Evolutionary conservation across 2,329 filamentous ascomycete genomes (phyloP).

Genomic region (Trichoderma afroharzianum): DNA sequence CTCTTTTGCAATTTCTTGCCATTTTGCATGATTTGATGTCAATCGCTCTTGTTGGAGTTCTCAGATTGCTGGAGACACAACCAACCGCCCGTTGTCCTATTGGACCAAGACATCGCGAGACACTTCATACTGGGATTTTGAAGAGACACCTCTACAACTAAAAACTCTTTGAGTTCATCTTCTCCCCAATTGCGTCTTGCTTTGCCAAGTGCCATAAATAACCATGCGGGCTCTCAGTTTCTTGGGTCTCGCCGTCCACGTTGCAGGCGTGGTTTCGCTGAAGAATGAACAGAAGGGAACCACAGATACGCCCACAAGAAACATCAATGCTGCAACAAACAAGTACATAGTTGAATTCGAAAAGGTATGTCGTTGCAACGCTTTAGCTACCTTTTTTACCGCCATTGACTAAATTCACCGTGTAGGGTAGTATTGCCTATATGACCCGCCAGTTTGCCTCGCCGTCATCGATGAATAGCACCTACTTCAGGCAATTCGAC

Average conservation of each 20-base stretch:
- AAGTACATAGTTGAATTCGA: slow-evolving; percentile 27
- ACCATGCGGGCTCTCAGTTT: slow-evolving; percentile 3
- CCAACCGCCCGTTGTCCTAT: not conserved
- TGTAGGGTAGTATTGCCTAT: slow-evolving; percentile 7
- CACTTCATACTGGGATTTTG: not conserved
- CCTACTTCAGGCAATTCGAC: slow-evolving; percentile 30
- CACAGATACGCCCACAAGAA: not conserved
- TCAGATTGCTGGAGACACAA: not conserved
- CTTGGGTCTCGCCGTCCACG: not conserved
- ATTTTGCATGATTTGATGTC: not conserved
- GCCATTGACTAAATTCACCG: not conserved
- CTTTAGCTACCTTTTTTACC: not conserved
- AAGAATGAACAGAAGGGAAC: not conserved
- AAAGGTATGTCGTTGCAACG: slow-evolving; percentile 8
- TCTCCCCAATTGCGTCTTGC: not conserved
- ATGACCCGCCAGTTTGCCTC: slow-evolving; percentile 25
- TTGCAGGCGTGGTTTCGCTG: not conserved
- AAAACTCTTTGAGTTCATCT: not conserved
- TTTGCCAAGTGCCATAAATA: not conserved
- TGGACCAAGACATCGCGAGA: too few relatives aligned
- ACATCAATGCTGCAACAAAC: slow-evolving; percentile 19
- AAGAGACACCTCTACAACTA: not conserved
- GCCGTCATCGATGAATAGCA: slow-evolving; percentile 3
- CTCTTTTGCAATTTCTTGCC: not conserved
- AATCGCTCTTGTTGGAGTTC: not conserved